Evolutionary conservation across 139 green algal genomes (phyloP).

Genomic region (Micromonas commoda): DNA sequence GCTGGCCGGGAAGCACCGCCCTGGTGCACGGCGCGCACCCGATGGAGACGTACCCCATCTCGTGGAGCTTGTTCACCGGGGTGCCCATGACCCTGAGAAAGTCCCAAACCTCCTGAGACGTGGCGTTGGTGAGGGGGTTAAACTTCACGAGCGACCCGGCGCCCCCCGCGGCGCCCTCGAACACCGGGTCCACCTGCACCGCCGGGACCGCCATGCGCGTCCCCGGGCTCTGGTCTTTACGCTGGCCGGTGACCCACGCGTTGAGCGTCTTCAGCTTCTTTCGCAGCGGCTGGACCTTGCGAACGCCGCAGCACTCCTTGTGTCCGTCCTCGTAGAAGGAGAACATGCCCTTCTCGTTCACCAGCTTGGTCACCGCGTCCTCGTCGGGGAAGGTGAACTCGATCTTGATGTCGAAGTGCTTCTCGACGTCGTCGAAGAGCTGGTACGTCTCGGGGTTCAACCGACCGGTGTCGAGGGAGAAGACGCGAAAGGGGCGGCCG

Average conservation of each 20-base stretch:
- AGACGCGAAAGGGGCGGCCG: constrained; percentile 86
- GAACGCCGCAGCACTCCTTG: constrained; percentile 83
- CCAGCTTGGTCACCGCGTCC: constrained; percentile 76
- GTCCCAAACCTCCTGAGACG: constrained; percentile 84
- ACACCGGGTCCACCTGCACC: constrained; percentile 83
- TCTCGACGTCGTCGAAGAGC: constrained; percentile 62
- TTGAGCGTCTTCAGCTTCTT: constrained; percentile 76
- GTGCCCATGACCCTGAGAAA: constrained; percentile 93
- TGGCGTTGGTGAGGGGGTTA: constrained; percentile 91
- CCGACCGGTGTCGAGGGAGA: constrained; percentile 93
- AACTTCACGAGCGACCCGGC: constrained; percentile 90
- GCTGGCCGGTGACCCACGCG: constrained; percentile 97
- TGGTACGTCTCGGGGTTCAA: constrained; percentile 97
- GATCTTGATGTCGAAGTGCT: constrained; percentile 95
- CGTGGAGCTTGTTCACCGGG: constrained; percentile 87
- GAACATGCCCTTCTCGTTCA: constrained; percentile 94
- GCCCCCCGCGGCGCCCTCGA: constrained; percentile 75
- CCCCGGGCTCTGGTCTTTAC: constrained; percentile 94
- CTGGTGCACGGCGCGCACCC: constrained; percentile 94
- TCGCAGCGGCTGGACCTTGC: constrained; percentile 87
- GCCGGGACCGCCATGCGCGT: constrained; percentile 80
- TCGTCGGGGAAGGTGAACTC: constrained; percentile 98
- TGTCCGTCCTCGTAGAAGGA: constrained; percentile 95
- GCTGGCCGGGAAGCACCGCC: constrained; percentile 90
- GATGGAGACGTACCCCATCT: constrained; percentile 86